These are phyloP conservation scores for Entelexis sorbosivorans DNA, from an alignment of 1,139 yeast genomes.

Conservation along the genomic window DNA sequence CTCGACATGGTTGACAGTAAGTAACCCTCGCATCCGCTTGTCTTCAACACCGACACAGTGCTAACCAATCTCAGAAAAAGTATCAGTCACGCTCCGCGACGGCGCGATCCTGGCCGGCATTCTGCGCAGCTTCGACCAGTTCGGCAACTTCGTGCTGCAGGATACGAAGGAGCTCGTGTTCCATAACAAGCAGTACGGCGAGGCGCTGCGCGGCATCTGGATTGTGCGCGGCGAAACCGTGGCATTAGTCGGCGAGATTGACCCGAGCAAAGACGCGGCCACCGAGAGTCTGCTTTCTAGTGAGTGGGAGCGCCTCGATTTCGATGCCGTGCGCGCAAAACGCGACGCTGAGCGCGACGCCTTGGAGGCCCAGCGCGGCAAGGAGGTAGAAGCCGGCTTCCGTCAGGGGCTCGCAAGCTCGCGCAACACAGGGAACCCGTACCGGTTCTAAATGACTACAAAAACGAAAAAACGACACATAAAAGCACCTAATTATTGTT, in stretches of 20 bases:
- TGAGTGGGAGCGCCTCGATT: constrained; percentile 16
- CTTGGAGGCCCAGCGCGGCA: constrained; percentile 11
- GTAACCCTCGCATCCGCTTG: constrained; percentile 7
- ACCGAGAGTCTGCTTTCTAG: constrained; percentile 37
- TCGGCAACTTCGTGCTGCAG: constrained; percentile 82
- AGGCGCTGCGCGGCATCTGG: constrained; percentile 64
- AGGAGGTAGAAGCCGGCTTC: constrained; percentile 14
- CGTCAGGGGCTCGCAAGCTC: constrained; percentile 20
- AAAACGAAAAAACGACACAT: background rate
- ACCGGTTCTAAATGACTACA: constrained; percentile 16
- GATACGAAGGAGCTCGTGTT: constrained; percentile 83
- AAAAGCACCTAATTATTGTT: background rate
- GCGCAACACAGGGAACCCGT: constrained; percentile 20
- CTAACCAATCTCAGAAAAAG: constrained; percentile 32
- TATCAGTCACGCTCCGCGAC: constrained; percentile 77
- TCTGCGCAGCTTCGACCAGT: constrained; percentile 90
- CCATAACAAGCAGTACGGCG: constrained; percentile 55
- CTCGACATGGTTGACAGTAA: constrained; percentile 77
- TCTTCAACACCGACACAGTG: background rate
- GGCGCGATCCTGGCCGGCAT: constrained; percentile 86
- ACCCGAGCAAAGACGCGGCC: constrained; percentile 74
- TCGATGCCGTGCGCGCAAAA: constrained; percentile 15
- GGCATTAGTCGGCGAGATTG: constrained; percentile 90
- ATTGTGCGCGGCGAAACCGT: constrained; percentile 95
- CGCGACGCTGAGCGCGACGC: constrained; percentile 14